A percentile compares a stretch with the other conserved stretches of the same genome.
Conservation (phyloP, 208 protist species). For the Acanthamoeba pearcei region DNA sequence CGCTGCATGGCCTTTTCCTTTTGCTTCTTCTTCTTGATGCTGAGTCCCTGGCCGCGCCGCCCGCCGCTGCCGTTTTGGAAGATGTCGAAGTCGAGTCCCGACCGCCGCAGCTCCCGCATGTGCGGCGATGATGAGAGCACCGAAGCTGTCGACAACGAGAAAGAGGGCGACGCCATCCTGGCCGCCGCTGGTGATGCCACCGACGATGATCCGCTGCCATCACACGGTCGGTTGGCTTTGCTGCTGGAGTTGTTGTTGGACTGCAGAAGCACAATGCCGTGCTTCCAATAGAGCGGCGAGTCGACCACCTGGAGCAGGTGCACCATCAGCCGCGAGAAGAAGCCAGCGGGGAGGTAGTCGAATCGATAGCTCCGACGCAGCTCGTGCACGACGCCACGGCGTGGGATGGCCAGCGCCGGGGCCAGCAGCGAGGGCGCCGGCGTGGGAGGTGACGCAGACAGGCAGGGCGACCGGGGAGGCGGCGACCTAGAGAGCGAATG, state of each 20-base stretch:
- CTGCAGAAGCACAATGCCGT: conserved; percentile 55
- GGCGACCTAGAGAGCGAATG: not conserved
- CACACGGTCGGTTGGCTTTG: not conserved
- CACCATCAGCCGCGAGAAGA: conserved; percentile 54
- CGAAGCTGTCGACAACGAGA: not conserved
- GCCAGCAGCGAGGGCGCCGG: conserved; percentile 20
- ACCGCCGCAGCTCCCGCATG: not conserved
- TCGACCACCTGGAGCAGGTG: conserved; percentile 71
- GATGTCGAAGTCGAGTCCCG: conserved; percentile 45
- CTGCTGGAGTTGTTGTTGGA: not conserved
- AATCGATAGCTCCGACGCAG: conserved; percentile 29
- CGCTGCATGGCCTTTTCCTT: too few relatives aligned
- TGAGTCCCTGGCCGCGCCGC: not conserved
- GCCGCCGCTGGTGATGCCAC: not conserved
- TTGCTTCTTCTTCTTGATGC: not conserved
- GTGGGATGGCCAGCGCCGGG: conserved; percentile 4
- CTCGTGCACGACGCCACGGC: conserved; percentile 18
- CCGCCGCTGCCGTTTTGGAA: not conserved
- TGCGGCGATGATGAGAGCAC: conserved; percentile 16
- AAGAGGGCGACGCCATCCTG: not conserved
- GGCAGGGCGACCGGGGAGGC: not conserved
- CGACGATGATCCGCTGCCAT: not conserved
- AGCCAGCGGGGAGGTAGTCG: conserved; percentile 60
- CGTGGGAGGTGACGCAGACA: not conserved
- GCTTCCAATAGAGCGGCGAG: conserved; percentile 57